These are phyloP conservation scores for Paracoccidioides brasiliensis DNA, from an alignment of 2,329 filamentous ascomycete genomes.

Conservation along the genomic window DNA sequence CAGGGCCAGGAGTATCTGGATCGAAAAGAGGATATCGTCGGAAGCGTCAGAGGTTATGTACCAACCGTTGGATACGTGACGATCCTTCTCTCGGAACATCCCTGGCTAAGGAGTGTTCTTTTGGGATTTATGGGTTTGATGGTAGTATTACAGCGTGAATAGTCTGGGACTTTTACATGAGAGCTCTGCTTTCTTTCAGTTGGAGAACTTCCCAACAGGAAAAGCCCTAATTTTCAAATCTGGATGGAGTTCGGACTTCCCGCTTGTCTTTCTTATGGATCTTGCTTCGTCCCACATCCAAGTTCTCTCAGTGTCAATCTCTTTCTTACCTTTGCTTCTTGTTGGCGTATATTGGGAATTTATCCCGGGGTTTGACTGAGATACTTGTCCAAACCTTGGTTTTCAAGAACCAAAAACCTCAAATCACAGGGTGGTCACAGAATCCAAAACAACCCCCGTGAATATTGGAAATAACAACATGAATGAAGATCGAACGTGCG, in stretches of 20 bases:
- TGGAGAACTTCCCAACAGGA: neutral
- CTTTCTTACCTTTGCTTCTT: neutral
- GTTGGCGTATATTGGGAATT: neutral
- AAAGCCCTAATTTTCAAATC: neutral
- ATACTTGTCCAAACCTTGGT: too few species aligned
- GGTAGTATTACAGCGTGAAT: conserved; percentile 87
- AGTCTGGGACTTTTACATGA: conserved; percentile 9
- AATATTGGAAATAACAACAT: too few species aligned
- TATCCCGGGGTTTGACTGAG: too few species aligned
- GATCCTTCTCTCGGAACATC: conserved; percentile 86
- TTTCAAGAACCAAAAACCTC: too few species aligned
- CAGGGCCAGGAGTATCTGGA: conserved; percentile 74
- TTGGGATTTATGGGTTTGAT: conserved; percentile 88
- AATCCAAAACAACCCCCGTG: too few species aligned
- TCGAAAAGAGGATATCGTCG: conserved; percentile 73
- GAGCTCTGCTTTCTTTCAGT: neutral
- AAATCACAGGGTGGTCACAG: too few species aligned
- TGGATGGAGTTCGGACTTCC: neutral
- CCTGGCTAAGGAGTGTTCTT: conserved; percentile 93
- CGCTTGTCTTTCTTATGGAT: neutral
- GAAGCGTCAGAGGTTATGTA: conserved; percentile 81
- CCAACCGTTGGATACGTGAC: conserved; percentile 96
- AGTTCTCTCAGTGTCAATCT: neutral
- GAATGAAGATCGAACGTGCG: too few species aligned
- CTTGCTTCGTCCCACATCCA: neutral